Percentiles rank a stretch among this genome's conserved stretches.
These are phyloP conservation scores for Podospora comata DNA, from an alignment of 495 filamentous ascomycete species.

Conservation along the genomic window DNA sequence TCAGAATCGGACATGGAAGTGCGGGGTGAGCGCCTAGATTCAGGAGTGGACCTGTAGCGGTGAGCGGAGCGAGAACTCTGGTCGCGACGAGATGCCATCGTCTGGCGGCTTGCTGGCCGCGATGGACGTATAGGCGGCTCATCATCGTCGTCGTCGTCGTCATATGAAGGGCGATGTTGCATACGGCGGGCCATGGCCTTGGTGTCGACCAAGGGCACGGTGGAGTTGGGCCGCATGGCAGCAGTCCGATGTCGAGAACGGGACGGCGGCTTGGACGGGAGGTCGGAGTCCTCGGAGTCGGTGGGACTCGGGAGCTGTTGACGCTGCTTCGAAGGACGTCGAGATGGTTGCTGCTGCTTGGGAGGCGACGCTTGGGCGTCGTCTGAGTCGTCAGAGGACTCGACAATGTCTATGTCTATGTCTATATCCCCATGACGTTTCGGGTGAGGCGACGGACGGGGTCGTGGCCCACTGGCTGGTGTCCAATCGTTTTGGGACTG, in stretches of 20 bases:
- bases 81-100: slow-evolving; percentile 31
- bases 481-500: slow-evolving; percentile 43
- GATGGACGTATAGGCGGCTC: slow-evolving; percentile 22
- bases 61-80: slow-evolving; percentile 41
- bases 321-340: slow-evolving; percentile 18
- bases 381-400: slow-evolving; percentile 25
- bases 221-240: slow-evolving; percentile 32
- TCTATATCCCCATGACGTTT: slow-evolving; percentile 37
- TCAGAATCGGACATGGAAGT: slow-evolving; percentile 42
- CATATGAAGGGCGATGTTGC: slow-evolving; percentile 24
- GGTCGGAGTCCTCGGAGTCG: slow-evolving; percentile 15
- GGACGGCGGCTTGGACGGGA: slow-evolving; percentile 14
- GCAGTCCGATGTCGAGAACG: slow-evolving; percentile 7
- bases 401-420: slow-evolving; percentile 21
- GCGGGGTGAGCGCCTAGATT: slow-evolving; percentile 38
- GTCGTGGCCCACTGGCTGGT: slow-evolving; percentile 30
- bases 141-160: slow-evolving; percentile 28
- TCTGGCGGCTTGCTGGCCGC: slow-evolving; percentile 33
- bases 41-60: slow-evolving; percentile 40
- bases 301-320: slow-evolving; percentile 14
- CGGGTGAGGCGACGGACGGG: slow-evolving; percentile 43
- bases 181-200: slow-evolving; percentile 27
- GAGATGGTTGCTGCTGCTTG: slow-evolving; percentile 22
- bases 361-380: slow-evolving; percentile 26
- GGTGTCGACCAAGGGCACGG: slow-evolving; percentile 24